Percentiles rank a stretch among this genome's conserved stretches.
Conservation (phyloP, 2,329 filamentous ascomycete species). For the Colletotrichum coccodes region DNA sequence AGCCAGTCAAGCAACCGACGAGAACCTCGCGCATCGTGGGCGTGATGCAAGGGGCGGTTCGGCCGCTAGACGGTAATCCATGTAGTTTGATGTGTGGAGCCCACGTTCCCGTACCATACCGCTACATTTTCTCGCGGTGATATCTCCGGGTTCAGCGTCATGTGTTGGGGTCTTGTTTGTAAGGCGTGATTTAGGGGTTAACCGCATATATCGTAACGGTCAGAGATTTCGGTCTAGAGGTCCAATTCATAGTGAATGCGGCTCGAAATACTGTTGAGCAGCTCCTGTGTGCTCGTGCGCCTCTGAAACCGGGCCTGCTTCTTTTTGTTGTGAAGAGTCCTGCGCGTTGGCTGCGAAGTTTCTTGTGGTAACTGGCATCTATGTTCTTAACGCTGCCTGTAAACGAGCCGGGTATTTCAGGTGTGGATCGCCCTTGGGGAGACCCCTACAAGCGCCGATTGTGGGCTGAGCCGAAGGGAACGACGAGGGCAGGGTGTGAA, state of each 20-base stretch:
- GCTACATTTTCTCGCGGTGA: not conserved
- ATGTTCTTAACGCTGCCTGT: not conserved
- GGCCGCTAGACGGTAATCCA: not conserved
- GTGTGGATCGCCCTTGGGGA: not conserved
- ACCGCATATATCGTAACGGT: not conserved
- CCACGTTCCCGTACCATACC: not conserved
- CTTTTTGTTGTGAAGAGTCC: not conserved
- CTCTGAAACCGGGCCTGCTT: not conserved
- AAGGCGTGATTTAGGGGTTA: not conserved
- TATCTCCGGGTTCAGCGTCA: not conserved
- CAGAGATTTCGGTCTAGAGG: no score
- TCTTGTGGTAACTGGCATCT: not conserved
- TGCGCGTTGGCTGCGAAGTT: not conserved
- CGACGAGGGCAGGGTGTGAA: not conserved
- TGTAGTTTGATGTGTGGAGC: conserved; percentile 7
- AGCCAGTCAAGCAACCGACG: not conserved
- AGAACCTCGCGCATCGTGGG: not conserved
- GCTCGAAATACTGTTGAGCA: no score
- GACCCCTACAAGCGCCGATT: not conserved
- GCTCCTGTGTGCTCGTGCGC: no score
- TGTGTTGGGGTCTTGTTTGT: not conserved
- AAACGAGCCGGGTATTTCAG: not conserved
- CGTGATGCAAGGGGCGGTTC: not conserved
- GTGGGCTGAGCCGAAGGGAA: not conserved
- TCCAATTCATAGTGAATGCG: no score